These are phyloP conservation scores for Boletus rex-veris DNA, from an alignment of 768 basidiomycete genomes.

Conservation along the genomic window DNA sequence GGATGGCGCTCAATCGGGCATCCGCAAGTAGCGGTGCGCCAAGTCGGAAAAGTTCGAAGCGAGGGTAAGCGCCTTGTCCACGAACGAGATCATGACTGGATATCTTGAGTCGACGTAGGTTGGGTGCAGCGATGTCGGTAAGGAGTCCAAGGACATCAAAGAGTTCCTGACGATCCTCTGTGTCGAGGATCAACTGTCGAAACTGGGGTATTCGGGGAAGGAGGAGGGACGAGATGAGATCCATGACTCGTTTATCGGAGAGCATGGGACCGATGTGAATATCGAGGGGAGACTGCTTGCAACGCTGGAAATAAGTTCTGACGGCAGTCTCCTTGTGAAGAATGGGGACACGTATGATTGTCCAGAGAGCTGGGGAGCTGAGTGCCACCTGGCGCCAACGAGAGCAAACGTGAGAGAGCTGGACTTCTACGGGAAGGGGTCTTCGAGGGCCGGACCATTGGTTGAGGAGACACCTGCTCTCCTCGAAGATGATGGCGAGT, in stretches of 20 bases:
- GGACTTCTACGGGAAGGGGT: slow-evolving; percentile 32
- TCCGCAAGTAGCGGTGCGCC: slow-evolving; percentile 32
- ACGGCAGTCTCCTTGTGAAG: slow-evolving; percentile 28
- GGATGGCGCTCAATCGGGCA: slow-evolving; percentile 32
- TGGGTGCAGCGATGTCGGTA: slow-evolving; percentile 21
- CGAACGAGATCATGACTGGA: slow-evolving; percentile 23
- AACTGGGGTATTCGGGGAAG: slow-evolving; percentile 31
- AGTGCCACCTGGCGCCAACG: slow-evolving; percentile 37
- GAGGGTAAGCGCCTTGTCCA: slow-evolving; percentile 27
- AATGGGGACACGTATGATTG: slow-evolving; percentile 31
- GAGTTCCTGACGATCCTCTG: slow-evolving; percentile 31
- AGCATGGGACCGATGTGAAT: slow-evolving; percentile 31
- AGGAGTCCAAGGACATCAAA: slow-evolving; percentile 23
- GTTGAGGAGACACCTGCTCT: slow-evolving; percentile 27
- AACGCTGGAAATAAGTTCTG: slow-evolving; percentile 30
- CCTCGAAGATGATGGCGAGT: slow-evolving; percentile 34
- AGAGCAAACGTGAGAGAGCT: slow-evolving; percentile 35
- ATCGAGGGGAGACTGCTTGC: slow-evolving; percentile 31
- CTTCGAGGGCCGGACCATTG: slow-evolving; percentile 26
- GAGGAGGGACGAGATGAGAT: slow-evolving; percentile 25
- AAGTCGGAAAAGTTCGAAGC: slow-evolving; percentile 30
- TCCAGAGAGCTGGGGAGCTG: slow-evolving; percentile 35
- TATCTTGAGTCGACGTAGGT: slow-evolving; percentile 28
- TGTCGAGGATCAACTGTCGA: slow-evolving; percentile 31
- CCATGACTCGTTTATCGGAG: slow-evolving; percentile 22